These are phyloP conservation scores for Rhododendron ovatum DNA, from an alignment of 148 eudicot species.

Conservation along the genomic window DNA sequence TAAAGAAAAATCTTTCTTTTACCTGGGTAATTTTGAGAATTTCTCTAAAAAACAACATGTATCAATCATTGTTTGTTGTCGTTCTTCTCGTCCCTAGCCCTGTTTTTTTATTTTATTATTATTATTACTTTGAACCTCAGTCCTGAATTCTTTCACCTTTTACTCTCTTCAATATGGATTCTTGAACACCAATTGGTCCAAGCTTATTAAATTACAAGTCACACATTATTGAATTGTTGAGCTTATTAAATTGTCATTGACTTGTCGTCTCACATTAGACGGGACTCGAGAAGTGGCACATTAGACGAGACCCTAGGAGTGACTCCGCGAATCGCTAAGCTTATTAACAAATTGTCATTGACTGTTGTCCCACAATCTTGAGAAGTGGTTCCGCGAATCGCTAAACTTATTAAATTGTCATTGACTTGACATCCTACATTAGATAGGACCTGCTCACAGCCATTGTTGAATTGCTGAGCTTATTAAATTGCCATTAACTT, in stretches of 20 bases:
- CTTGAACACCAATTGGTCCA: background rate
- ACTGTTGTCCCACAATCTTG: no score
- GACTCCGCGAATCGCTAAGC: background rate
- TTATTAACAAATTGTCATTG: no score
- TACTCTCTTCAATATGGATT: background rate
- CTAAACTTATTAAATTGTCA: no score
- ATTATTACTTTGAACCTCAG: background rate
- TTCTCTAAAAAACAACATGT: background rate
- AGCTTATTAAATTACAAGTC: no score
- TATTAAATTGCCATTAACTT: no score
- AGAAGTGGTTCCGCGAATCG: no score
- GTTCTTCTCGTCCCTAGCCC: background rate
- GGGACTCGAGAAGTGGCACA: background rate
- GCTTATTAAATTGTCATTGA: background rate
- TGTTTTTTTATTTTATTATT: background rate
- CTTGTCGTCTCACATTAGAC: background rate
- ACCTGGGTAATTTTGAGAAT: background rate
- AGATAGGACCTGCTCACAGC: accelerated
- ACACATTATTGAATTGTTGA: no score
- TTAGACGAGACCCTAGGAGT: no score
- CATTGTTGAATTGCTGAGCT: no score
- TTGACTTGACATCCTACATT: no score
- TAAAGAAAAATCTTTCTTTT: background rate
- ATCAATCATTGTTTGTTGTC: background rate
- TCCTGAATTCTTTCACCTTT: background rate